Evolutionary conservation across 805 yeast genomes (phyloP).

Genomic region (Yarrowia keelungensis): DNA sequence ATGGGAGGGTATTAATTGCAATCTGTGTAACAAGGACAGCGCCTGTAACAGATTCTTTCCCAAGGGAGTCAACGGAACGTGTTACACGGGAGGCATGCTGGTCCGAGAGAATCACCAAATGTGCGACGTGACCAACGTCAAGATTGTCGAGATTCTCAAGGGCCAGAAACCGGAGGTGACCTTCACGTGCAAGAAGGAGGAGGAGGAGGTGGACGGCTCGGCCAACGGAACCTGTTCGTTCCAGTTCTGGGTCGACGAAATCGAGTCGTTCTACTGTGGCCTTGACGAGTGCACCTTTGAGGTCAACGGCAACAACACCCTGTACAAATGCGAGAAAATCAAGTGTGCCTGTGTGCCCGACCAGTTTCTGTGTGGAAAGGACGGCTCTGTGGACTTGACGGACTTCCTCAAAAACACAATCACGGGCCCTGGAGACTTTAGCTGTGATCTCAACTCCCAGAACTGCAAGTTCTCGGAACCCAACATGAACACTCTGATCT

Average conservation of each 20-base stretch:
- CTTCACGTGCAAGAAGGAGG: constrained; percentile 78
- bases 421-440: constrained; percentile 90
- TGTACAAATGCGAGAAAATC: constrained; percentile 77
- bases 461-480: constrained; percentile 90
- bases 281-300: constrained; percentile 74
- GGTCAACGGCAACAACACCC: constrained; percentile 71
- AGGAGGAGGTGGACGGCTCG: constrained; percentile 42
- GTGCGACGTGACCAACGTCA: constrained; percentile 91
- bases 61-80: constrained; percentile 81
- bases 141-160: constrained; percentile 77
- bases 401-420: constrained; percentile 91
- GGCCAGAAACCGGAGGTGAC: constrained; percentile 92
- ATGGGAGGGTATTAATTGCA: constrained; percentile 96
- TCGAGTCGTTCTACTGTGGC: constrained; percentile 90
- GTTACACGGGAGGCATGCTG: constrained; percentile 83
- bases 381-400: constrained; percentile 92
- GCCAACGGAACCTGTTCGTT: constrained; percentile 69
- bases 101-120: constrained; percentile 84
- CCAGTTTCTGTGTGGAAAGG: constrained; percentile 90
- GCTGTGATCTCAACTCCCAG: constrained; percentile 69
- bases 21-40: constrained; percentile 70
- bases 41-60: constrained; percentile 91
- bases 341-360: constrained; percentile 92
- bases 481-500: constrained; percentile 90
- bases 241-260: constrained; percentile 94